phyloP scores from a whole-genome alignment of 306 rosid species.

The Casuarina cunninghamiana region DNA sequence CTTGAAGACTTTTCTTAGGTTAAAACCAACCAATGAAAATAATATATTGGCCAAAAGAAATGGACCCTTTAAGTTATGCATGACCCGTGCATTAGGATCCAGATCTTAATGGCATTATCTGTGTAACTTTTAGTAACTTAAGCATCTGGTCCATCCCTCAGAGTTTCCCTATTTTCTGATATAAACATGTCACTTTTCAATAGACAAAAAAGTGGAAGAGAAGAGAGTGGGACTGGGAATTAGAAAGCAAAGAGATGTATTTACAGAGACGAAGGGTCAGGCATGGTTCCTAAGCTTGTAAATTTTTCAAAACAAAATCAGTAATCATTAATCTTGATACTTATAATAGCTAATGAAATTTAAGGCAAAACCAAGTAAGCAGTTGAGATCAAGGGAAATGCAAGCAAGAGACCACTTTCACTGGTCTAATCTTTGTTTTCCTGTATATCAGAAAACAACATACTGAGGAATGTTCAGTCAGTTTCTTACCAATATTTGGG shows the following conservation, averaged over 20 bases:
- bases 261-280: not conserved
- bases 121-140: not conserved
- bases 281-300: not conserved
- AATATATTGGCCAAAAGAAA: not conserved
- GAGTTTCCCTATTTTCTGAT: not conserved
- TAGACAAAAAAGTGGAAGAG: not conserved
- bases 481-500: slow-evolving; percentile 66
- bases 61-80: not conserved
- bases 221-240: not conserved
- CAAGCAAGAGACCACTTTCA: not conserved
- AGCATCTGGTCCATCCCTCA: slow-evolving; percentile 4
- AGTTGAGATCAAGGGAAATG: not conserved
- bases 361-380: not conserved
- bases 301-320: not conserved
- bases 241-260: no score
- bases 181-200: not conserved
- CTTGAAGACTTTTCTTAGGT: not conserved
- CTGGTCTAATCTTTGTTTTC: no score
- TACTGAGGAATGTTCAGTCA: slow-evolving; percentile 8
- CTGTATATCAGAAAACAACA: not conserved
- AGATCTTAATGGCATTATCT: not conserved
- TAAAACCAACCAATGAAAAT: slow-evolving; percentile 1
- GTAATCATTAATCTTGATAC: not conserved
- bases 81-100: not conserved
- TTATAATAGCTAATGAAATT: not conserved